phyloP scores from a whole-genome alignment of 805 yeast species.

The Cyberlindnera veronae region DNA sequence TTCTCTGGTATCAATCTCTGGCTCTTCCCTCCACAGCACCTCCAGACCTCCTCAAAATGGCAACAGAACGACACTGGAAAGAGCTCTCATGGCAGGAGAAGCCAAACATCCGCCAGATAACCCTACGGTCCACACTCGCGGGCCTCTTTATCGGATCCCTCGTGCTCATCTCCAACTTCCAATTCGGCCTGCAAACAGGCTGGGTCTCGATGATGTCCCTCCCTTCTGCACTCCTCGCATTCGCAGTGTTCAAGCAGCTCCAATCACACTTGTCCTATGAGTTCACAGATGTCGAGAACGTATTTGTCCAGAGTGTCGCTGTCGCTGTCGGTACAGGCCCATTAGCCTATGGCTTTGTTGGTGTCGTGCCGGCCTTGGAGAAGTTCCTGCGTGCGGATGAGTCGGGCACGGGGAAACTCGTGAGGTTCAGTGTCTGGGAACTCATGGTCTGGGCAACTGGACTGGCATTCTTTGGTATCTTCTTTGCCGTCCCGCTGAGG shows the following conservation, averaged over 20 bases:
- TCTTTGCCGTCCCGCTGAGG: constrained; percentile 87
- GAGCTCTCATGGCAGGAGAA: constrained; percentile 33
- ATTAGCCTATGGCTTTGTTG: constrained; percentile 89
- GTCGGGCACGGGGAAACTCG: constrained; percentile 50
- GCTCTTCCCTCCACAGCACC: too few relatives aligned
- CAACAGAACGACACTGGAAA: constrained; percentile 16
- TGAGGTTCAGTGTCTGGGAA: constrained; percentile 43
- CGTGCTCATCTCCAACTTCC: constrained; percentile 86
- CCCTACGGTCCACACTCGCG: constrained; percentile 66
- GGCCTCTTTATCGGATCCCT: constrained; percentile 86
- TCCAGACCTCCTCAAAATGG: too few relatives aligned
- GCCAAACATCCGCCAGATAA: constrained; percentile 58
- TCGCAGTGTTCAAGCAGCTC: constrained; percentile 69
- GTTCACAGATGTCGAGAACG: constrained; percentile 90
- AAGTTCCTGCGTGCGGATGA: constrained; percentile 78
- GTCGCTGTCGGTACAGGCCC: constrained; percentile 99
- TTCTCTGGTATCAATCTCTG: too few relatives aligned
- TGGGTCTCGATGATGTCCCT: constrained; percentile 99
- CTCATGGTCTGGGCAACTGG: constrained; percentile 81
- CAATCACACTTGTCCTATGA: constrained; percentile 37
- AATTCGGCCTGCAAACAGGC: constrained; percentile 95
- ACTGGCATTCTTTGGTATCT: constrained; percentile 90
- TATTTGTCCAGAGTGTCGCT: constrained; percentile 85
- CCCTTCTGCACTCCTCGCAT: constrained; percentile 88
- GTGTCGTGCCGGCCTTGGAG: constrained; percentile 94